Base-by-base conservation (phyloP, 1,284 basidiomycete species). In the Schizopora paradoxa region DNA sequence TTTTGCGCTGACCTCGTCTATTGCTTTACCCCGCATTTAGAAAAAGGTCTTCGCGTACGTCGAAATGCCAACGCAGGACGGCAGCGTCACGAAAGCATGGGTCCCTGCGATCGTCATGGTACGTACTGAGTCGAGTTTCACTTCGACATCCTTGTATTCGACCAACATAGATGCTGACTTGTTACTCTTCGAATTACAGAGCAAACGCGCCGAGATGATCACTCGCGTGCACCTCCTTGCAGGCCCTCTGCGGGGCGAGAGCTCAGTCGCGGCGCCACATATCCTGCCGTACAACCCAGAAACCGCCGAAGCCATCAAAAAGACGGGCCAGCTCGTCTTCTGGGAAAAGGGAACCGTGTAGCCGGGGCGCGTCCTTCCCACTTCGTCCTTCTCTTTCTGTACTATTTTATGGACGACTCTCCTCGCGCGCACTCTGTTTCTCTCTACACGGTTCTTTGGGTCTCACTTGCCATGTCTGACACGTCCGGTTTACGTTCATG, bases 1-100 rank as follows among this genome's bases (percentile, higher is more conserved):
- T 14, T 14, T 11, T 29, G 16, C 21, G 13, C 10, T 6, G 14
- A 6, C 11, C 33, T 31, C 23, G 32, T 43, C 10, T 29, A 25
- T 1, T 21, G 39, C 13, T 26, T 37, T 18, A 18, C 25, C 16
- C 7, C 32, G 3, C 28, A 5, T 38, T 21, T 32, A 51, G 49
- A 51, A 51, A 40, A 47, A 47, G 26, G 49, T 51, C 7, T 51
- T 47, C 23, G 49, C 49, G 11, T 47, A 32, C 23, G 45, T 51
- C 4, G 32, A 46, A n/a, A 28, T 37, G 8, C 45, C 45, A 14
- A 19, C 16, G n/a, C 7, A n/a, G 10, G 34, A 38, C 22, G 49
- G 49, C 21, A 28, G 41, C n/a, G 16, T 26, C 11, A 19, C 45
- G 5, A 37, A 21, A 3, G 31, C 45, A 8, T 51, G 49, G 49